A percentile compares a stretch with the other conserved stretches of the same genome.
These are phyloP conservation scores for Stylosanthes scabra DNA, from an alignment of 331 rosid species.

Conservation along the genomic window DNA sequence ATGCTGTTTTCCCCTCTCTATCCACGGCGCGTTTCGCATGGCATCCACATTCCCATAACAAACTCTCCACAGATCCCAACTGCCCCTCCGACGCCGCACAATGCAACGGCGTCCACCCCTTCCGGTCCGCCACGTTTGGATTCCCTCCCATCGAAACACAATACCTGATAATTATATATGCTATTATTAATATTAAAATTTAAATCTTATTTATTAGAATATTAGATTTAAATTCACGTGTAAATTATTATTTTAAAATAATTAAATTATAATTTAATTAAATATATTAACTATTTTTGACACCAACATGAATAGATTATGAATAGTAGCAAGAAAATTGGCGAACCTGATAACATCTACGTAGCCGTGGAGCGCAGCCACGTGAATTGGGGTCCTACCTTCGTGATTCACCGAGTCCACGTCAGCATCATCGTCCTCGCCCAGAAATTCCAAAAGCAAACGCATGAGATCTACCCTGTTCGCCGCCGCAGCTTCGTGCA, in stretches of 20 bases:
- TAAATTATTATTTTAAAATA: too few relatives aligned
- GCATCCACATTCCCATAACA: slow-evolving; percentile 49
- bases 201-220: too few relatives aligned
- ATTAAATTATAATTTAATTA: too few relatives aligned
- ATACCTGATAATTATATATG: too few relatives aligned
- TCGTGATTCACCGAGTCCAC: slow-evolving; percentile 50
- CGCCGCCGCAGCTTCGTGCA: slow-evolving; percentile 63
- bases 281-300: too few relatives aligned
- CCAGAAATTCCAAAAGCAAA: slow-evolving; percentile 32
- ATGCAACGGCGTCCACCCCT: slow-evolving; percentile 77
- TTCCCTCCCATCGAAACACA: too few relatives aligned
- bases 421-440: slow-evolving; percentile 25
- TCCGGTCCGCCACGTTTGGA: too few relatives aligned
- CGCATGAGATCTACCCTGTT: slow-evolving; percentile 63
- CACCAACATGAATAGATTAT: too few relatives aligned
- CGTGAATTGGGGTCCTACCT: slow-evolving; percentile 66
- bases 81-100: slow-evolving; percentile 72
- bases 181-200: too few relatives aligned
- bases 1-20: slow-evolving; percentile 64
- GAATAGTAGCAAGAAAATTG: too few relatives aligned
- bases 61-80: slow-evolving; percentile 50
- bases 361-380: slow-evolving; percentile 64
- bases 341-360: slow-evolving; percentile 26
- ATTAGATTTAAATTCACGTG: too few relatives aligned
- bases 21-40: slow-evolving; percentile 56